Percentiles rank a stretch among this genome's conserved stretches.
Evolutionary conservation across 495 filamentous ascomycete species (phyloP).

Genomic region (Entonaema liquescens): DNA sequence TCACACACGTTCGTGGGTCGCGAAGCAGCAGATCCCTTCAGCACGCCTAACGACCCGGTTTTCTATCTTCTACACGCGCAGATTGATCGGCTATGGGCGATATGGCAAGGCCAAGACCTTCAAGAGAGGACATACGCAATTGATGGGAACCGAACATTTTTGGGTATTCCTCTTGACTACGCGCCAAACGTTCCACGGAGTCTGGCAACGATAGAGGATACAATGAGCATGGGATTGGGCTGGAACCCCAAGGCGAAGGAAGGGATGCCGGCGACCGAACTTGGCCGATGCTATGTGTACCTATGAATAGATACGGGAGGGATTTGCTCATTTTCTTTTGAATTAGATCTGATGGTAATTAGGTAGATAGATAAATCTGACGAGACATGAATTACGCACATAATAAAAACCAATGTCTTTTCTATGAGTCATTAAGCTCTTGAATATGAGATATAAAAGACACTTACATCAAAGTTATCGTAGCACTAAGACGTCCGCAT

Average conservation of each 20-base stretch:
- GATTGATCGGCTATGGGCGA: slow-evolving; percentile 71
- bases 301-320: slow-evolving; percentile 12
- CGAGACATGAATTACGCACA: background rate
- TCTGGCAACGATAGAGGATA: slow-evolving; percentile 41
- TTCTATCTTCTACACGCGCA: slow-evolving; percentile 73
- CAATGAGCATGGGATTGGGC: slow-evolving; percentile 38
- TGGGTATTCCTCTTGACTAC: slow-evolving; percentile 27
- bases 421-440: too few relatives aligned
- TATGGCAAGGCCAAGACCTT: slow-evolving; percentile 66
- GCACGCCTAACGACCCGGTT: slow-evolving; percentile 66
- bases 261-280: slow-evolving; percentile 33
- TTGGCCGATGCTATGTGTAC: slow-evolving; percentile 38
- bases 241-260: slow-evolving; percentile 29
- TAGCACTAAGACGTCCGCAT: background rate
- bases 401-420: background rate
- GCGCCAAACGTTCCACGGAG: slow-evolving; percentile 32
- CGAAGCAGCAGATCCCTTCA: slow-evolving; percentile 58
- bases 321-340: background rate
- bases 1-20: slow-evolving; percentile 42
- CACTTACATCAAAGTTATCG: background rate
- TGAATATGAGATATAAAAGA: too few relatives aligned
- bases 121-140: slow-evolving; percentile 30
- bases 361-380: background rate
- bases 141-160: slow-evolving; percentile 39
- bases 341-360: slow-evolving; percentile 6